Evolutionary conservation across 805 yeast genomes (phyloP), one percentile per base, ranked within the genome.

Genomic region (Zygotorulaspora sp.): DNA sequence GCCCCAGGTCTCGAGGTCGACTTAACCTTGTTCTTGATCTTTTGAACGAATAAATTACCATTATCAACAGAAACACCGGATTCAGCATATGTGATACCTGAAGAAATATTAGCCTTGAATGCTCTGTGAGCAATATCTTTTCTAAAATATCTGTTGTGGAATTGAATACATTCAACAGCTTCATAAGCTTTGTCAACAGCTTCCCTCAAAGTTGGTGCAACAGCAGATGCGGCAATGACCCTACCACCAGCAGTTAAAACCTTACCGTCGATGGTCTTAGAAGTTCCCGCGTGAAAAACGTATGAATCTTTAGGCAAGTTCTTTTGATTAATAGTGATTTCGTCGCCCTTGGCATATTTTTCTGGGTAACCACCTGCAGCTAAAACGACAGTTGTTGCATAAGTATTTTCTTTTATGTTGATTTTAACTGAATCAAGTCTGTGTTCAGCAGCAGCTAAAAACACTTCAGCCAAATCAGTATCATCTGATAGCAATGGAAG

Each of bases 291-390:
- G 55, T 92, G 98, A 80, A 92, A 92, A 30, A 94, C 77, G 48
- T 69, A 77, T 2, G 92, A 77, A 27, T 66, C 66, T 9, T 59
- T 54, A 21, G 66, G 61, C 24, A 57, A 35, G 2, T 38, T 29
- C 3, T 43, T 24, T 12, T 35, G 32, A 14, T 50, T 47, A 38
- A 89, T 63, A 2, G 79, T 77, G 57, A 92, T 90, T 55, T 71
- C 80, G 54, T 90, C 95, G 38, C 95, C 96, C 66, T 88, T 90
- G 12, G 65, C 65, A 63, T 94, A 94, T 4, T 77, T 47, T 53
- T 83, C 94, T 7, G 99, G 99, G 63, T 92, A 92, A 2, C 99
- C 98, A 47, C 88, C 96, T 40, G 98, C 97, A 28, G 97, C 80
- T 77, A 90, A 72, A 5, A 92, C 97, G 19, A 92, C 97, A 5